Percentiles rank a stretch among this genome's conserved stretches.
These are phyloP conservation scores for Paramecium tetraurelia DNA, from an alignment of 73 alveolate species.

Conservation along the genomic window DNA sequence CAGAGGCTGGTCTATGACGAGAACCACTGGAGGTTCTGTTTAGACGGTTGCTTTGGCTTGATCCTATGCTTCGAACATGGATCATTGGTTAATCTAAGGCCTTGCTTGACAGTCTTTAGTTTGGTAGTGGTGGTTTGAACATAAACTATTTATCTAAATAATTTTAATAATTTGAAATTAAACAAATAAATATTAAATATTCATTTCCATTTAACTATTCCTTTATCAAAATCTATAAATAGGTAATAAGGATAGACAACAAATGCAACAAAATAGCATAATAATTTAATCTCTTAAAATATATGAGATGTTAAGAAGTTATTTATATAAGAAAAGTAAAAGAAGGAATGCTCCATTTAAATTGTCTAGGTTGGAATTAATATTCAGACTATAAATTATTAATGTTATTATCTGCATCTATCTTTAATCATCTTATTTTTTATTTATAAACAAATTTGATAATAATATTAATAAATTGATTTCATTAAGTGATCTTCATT, in stretches of 20 bases:
- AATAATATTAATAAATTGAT: background rate
- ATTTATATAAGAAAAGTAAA: too few species aligned
- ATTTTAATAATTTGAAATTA: background rate
- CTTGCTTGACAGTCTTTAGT: background rate
- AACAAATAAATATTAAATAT: background rate
- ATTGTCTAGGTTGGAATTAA: too few species aligned
- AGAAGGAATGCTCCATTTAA: too few species aligned
- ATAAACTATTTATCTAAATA: background rate
- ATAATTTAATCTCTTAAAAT: too few species aligned
- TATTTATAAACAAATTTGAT: background rate
- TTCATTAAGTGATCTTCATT: background rate
- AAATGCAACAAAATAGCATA: too few species aligned
- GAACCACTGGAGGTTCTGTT: constrained; percentile 7
- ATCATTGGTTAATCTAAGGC: background rate
- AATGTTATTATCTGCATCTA: too few species aligned
- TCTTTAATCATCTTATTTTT: too few species aligned
- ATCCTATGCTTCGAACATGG: background rate
- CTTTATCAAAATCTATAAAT: too few species aligned
- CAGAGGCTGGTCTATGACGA: background rate
- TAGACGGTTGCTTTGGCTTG: background rate
- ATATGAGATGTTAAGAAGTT: too few species aligned
- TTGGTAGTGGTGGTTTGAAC: constrained; percentile 4
- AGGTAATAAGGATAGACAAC: too few species aligned
- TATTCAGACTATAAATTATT: too few species aligned
- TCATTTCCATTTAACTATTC: background rate